Evolutionary conservation across 371 early-diverging fungal genomes (phyloP).

Genomic region (Mortierella sp.): DNA sequence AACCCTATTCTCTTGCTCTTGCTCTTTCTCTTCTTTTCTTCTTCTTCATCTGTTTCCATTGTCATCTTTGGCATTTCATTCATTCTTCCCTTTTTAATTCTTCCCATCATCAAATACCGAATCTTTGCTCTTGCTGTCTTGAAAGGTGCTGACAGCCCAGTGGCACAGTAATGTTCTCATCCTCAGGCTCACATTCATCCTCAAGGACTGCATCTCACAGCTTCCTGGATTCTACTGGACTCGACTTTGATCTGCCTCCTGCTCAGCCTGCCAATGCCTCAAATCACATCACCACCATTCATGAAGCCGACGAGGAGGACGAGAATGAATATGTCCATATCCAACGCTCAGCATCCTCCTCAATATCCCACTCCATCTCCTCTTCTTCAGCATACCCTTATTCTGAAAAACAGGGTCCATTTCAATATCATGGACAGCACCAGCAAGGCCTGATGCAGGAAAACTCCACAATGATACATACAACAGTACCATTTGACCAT

Average conservation of each 20-base stretch:
- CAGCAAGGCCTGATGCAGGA: not conserved
- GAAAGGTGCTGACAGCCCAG: not conserved
- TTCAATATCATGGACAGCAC: not conserved
- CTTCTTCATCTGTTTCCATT: not conserved
- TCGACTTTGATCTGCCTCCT: constrained; percentile 53
- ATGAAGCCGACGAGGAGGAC: constrained; percentile 45
- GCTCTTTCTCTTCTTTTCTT: not conserved
- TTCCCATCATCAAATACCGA: not conserved
- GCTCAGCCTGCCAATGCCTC: constrained; percentile 10
- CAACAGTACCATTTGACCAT: constrained; percentile 18
- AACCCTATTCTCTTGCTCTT: not conserved
- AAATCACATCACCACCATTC: constrained; percentile 44
- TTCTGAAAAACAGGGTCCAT: constrained; percentile 22
- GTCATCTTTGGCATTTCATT: not conserved
- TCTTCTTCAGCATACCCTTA: constrained; percentile 4
- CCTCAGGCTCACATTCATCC: constrained; percentile 26
- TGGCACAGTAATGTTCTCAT: constrained; percentile 27
- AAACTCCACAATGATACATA: constrained; percentile 3
- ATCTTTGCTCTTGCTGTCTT: constrained; percentile 4
- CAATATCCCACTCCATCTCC: too few relatives aligned
- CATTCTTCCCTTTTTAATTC: not conserved
- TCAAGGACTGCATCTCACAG: constrained; percentile 34
- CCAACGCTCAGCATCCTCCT: constrained; percentile 8
- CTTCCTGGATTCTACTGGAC: constrained; percentile 44
- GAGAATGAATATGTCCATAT: constrained; percentile 48